Evolutionary conservation across 495 filamentous ascomycete genomes (phyloP).

Genomic region (Clavariopsis aquatica): DNA sequence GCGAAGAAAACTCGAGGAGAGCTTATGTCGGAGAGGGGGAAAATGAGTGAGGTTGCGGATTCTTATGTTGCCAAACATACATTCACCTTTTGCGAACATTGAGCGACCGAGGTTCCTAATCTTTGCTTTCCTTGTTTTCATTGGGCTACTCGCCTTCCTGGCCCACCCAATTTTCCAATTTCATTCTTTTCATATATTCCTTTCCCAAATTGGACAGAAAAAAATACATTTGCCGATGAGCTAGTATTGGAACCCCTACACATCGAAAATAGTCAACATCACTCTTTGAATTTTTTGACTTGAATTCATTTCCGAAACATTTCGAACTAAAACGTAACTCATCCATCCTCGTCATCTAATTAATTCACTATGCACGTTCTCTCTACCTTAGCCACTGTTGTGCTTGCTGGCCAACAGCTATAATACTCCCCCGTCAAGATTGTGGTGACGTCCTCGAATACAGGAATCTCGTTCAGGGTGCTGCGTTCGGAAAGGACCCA

Average conservation of each 20-base stretch:
- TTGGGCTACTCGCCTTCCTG: too few species aligned
- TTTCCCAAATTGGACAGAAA: too few species aligned
- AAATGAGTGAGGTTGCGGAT: not conserved
- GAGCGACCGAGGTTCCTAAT: not conserved
- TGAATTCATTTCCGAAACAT: not conserved
- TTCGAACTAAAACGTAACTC: too few species aligned
- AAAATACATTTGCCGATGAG: too few species aligned
- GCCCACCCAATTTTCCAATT: too few species aligned
- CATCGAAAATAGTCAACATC: too few species aligned
- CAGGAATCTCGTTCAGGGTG: not conserved
- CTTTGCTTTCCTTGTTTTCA: not conserved
- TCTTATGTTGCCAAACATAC: not conserved
- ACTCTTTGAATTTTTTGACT: too few species aligned
- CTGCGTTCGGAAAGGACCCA: not conserved
- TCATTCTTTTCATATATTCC: too few species aligned
- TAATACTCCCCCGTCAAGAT: slow-evolving; percentile 9
- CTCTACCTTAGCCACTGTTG: not conserved
- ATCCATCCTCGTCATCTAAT: too few species aligned
- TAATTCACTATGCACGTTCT: slow-evolving; percentile 4
- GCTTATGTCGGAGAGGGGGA: not conserved
- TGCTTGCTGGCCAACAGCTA: slow-evolving; percentile 1
- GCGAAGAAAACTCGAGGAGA: not conserved
- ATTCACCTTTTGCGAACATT: slow-evolving; percentile 3
- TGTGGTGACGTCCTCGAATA: slow-evolving; percentile 15
- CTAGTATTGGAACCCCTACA: too few species aligned